Evolutionary conservation across 2,329 filamentous ascomycete species (phyloP).

Genomic region (Aspergillus tubingensis): DNA sequence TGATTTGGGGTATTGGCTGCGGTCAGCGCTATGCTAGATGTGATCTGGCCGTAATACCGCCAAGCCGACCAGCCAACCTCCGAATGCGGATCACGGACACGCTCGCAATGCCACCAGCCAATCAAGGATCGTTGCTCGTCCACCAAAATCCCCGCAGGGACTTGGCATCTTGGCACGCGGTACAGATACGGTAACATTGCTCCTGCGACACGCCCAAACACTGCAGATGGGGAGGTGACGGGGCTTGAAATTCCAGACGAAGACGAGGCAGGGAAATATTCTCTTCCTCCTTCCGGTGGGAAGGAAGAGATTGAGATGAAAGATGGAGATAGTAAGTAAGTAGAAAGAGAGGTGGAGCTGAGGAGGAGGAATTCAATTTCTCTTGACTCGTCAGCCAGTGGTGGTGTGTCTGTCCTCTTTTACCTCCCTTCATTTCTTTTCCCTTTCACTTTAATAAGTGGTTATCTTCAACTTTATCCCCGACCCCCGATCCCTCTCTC

Average conservation of each 20-base stretch:
- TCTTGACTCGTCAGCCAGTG: no score
- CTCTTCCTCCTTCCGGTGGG: not conserved
- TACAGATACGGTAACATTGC: constrained; percentile 15
- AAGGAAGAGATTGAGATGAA: not conserved
- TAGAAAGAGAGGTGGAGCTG: not conserved
- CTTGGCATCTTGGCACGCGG: constrained; percentile 26
- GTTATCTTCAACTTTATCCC: not conserved
- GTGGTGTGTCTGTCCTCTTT: no score
- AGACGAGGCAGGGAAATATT: not conserved
- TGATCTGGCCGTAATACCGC: constrained; percentile 15
- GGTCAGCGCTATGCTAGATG: not conserved
- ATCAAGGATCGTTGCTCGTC: not conserved
- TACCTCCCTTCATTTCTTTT: not conserved
- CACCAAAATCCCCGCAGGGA: constrained; percentile 18
- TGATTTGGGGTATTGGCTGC: not conserved
- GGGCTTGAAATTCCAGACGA: not conserved
- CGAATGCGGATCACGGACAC: constrained; percentile 24
- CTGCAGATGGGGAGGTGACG: no score
- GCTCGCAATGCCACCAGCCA: constrained; percentile 9
- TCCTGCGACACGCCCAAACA: not conserved
- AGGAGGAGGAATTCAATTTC: no score
- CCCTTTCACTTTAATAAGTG: not conserved
- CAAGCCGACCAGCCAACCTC: constrained; percentile 21
- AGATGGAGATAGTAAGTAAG: not conserved
- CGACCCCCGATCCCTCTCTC: not conserved